A percentile compares a stretch with the other conserved stretches of the same genome.
Conservation (phyloP, 345 rosid species). For the Chamaenerion angustifolium region DNA sequence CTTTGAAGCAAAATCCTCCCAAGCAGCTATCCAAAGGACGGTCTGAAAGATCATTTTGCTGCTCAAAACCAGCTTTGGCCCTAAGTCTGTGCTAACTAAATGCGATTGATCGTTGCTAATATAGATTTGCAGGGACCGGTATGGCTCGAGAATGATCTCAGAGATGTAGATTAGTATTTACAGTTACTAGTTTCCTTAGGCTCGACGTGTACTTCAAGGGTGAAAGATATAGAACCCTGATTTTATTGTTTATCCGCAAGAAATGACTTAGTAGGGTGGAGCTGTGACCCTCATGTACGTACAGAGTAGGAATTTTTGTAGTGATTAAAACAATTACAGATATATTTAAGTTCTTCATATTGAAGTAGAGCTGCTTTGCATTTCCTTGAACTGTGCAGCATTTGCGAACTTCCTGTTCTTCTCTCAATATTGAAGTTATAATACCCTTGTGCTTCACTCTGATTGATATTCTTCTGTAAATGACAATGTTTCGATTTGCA, state of each 20-base stretch:
- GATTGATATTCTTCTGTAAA: neutral
- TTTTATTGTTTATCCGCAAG: neutral
- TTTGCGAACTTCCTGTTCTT: constrained; percentile 1
- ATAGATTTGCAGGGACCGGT: no score
- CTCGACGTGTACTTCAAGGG: constrained; percentile 2
- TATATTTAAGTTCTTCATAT: neutral
- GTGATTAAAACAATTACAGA: neutral
- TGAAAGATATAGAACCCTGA: neutral
- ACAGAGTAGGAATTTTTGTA: constrained; percentile 2
- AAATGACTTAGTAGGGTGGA: constrained; percentile 1
- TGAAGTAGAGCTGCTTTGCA: neutral
- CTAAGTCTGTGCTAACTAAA: no score
- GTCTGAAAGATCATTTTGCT: no score
- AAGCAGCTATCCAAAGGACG: no score
- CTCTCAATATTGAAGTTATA: neutral
- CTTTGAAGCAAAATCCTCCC: no score
- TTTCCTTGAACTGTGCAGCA: constrained; percentile 1
- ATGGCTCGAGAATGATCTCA: neutral
- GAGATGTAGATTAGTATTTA: neutral
- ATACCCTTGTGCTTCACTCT: no score
- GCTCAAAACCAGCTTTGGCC: no score
- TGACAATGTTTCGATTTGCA: neutral
- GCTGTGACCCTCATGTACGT: constrained; percentile 2
- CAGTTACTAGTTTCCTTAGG: neutral
- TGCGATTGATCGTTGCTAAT: no score